These are phyloP conservation scores for Aspergillus avenaceus DNA, from an alignment of 495 filamentous ascomycete genomes.

Conservation along the genomic window DNA sequence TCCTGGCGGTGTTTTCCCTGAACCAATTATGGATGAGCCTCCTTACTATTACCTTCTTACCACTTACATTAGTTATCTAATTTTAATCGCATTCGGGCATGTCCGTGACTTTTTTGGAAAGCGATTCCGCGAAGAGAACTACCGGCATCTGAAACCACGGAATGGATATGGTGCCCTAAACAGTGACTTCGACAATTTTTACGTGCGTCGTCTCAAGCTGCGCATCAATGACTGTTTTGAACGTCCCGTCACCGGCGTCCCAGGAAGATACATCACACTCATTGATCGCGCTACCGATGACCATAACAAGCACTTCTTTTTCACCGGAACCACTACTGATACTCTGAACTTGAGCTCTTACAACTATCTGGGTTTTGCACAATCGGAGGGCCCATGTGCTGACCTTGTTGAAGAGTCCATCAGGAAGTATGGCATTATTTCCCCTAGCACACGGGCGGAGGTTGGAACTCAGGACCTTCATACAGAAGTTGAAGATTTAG, in stretches of 20 bases:
- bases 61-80: conserved; percentile 94
- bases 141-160: conserved; percentile 72
- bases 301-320: conserved; percentile 81
- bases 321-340: conserved; percentile 88
- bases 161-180: conserved; percentile 97
- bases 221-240: conserved; percentile 96
- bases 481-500: conserved; percentile 79
- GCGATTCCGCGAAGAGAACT: conserved; percentile 78
- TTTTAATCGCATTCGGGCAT: conserved; percentile 93
- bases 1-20: conserved; percentile 69
- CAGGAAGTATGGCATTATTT: conserved; percentile 76
- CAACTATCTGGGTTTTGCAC: conserved; percentile 97
- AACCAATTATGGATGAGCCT: conserved; percentile 90
- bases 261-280: conserved; percentile 87
- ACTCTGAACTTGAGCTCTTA: conserved; percentile 98
- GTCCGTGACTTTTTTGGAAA: conserved; percentile 98
- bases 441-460: conserved; percentile 77
- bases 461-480: conserved; percentile 84
- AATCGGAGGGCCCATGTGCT: conserved; percentile 95
- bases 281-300: conserved; percentile 84
- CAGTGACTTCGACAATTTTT: conserved; percentile 98
- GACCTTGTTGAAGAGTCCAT: conserved; percentile 85
- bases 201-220: conserved; percentile 85
- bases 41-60: conserved; percentile 95
- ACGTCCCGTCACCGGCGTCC: conserved; percentile 86